A percentile compares a stretch with the other conserved stretches of the same genome.
Evolutionary conservation across 2,329 filamentous ascomycete genomes (phyloP).

Genomic region (Colletotrichum brevisporum): DNA sequence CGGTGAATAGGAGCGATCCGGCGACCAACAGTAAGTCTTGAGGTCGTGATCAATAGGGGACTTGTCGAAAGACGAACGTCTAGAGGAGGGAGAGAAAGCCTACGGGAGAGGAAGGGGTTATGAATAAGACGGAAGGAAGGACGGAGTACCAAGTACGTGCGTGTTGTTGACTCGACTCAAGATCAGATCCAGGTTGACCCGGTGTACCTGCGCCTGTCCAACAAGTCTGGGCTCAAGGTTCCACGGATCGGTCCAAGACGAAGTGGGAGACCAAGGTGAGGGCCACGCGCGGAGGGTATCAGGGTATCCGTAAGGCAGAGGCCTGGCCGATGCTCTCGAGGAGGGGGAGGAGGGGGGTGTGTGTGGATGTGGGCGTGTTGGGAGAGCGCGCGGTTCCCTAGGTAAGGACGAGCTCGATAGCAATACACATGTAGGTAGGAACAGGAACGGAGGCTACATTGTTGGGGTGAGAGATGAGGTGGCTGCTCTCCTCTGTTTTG

Average conservation of each 20-base stretch:
- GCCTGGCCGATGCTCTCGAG: slow-evolving; percentile 27
- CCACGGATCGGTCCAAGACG: slow-evolving; percentile 18
- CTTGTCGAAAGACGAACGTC: neutral
- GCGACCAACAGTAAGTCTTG: neutral
- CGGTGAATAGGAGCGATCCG: neutral
- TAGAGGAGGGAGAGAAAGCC: neutral
- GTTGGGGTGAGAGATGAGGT: too few relatives aligned
- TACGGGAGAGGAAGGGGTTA: neutral
- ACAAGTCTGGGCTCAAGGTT: slow-evolving; percentile 34
- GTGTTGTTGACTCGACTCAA: slow-evolving; percentile 38
- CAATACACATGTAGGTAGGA: too few relatives aligned
- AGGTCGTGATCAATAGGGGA: neutral
- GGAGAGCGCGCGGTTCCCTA: too few relatives aligned
- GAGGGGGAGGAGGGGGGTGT: slow-evolving; percentile 5
- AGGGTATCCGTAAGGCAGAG: slow-evolving; percentile 33
- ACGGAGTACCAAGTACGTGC: slow-evolving; percentile 11
- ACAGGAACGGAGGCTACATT: too few relatives aligned
- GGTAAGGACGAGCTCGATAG: too few relatives aligned
- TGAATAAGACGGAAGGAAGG: neutral
- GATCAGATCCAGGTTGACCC: slow-evolving; percentile 36
- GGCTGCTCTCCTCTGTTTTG: too few relatives aligned
- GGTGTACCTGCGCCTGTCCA: slow-evolving; percentile 26
- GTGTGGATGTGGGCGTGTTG: too few relatives aligned
- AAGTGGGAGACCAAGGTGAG: slow-evolving; percentile 11
- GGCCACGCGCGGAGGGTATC: slow-evolving; percentile 22